phyloP scores from a whole-genome alignment of 495 filamentous ascomycete species.

The Oidiodendron maius region DNA sequence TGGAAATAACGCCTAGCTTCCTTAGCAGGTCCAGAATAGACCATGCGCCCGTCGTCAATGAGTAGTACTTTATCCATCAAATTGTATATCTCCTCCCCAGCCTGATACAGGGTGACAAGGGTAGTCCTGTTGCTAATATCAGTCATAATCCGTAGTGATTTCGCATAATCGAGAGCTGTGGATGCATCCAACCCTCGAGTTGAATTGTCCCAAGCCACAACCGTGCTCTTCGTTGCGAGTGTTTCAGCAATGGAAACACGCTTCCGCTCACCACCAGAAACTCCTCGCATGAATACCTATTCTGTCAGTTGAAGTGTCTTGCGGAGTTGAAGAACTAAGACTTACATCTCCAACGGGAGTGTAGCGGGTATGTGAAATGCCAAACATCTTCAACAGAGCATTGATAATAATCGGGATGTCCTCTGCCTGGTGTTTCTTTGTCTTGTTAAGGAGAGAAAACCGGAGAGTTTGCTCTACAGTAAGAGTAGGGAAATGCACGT shows the following conservation, averaged over 20 bases:
- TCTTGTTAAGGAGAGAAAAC: slow-evolving; percentile 82
- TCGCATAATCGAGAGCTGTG: slow-evolving; percentile 73
- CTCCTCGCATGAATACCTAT: slow-evolving; percentile 52
- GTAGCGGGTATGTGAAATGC: slow-evolving; percentile 60
- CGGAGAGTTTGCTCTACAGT: slow-evolving; percentile 69
- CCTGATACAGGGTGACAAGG: slow-evolving; percentile 77
- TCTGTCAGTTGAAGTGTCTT: slow-evolving; percentile 35
- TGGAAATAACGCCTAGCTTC: slow-evolving; percentile 62
- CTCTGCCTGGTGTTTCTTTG: slow-evolving; percentile 61
- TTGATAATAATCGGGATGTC: slow-evolving; percentile 63
- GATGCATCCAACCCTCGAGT: slow-evolving; percentile 76
- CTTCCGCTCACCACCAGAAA: slow-evolving; percentile 68
- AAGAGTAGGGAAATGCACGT: slow-evolving; percentile 70
- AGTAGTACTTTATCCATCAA: slow-evolving; percentile 82
- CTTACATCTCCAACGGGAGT: slow-evolving; percentile 58
- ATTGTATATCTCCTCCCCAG: slow-evolving; percentile 75
- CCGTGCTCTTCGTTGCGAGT: slow-evolving; percentile 57
- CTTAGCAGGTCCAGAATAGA: slow-evolving; percentile 56
- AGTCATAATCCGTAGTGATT: slow-evolving; percentile 59
- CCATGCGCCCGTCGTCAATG: slow-evolving; percentile 58
- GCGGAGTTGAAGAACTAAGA: slow-evolving; percentile 11
- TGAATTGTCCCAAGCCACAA: slow-evolving; percentile 70
- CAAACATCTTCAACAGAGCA: slow-evolving; percentile 62
- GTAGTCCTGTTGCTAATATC: slow-evolving; percentile 60
- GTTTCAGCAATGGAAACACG: slow-evolving; percentile 68